Evolutionary conservation across 805 yeast species (phyloP).

Genomic region (Kazachstania africana): DNA sequence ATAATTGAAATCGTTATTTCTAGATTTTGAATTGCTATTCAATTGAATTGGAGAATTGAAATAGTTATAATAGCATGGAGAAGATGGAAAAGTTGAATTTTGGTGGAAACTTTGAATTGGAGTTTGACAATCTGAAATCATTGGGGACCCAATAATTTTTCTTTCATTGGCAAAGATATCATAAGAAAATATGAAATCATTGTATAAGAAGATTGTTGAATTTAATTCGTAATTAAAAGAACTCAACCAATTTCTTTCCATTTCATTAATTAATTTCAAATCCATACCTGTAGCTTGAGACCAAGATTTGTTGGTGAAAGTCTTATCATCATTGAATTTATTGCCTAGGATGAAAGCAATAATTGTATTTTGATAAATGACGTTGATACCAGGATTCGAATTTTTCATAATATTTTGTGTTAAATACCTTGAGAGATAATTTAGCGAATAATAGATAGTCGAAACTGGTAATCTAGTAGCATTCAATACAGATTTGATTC

Average conservation of each 20-base stretch:
- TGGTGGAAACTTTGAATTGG: no score
- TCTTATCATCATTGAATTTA: slow-evolving; percentile 92
- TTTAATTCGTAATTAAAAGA: slow-evolving; percentile 50
- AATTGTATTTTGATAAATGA: slow-evolving; percentile 44
- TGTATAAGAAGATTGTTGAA: slow-evolving; percentile 24
- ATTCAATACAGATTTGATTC: slow-evolving; percentile 55
- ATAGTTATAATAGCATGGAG: no score
- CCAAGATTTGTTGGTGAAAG: slow-evolving; percentile 93
- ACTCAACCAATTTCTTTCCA: slow-evolving; percentile 63
- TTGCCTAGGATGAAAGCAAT: slow-evolving; percentile 74
- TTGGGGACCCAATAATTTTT: no score
- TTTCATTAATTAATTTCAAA: slow-evolving; percentile 43
- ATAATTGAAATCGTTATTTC: no score
- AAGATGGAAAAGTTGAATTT: no score
- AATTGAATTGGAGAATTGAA: neutral
- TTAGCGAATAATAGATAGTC: slow-evolving; percentile 68
- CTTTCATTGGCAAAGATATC: slow-evolving; percentile 12
- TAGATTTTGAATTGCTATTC: no score
- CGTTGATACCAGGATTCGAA: slow-evolving; percentile 26
- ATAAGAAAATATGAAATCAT: slow-evolving; percentile 16
- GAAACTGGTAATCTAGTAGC: slow-evolving; percentile 84
- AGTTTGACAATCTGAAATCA: no score
- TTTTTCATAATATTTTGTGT: slow-evolving; percentile 24
- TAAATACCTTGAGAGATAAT: slow-evolving; percentile 58
- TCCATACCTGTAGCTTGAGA: slow-evolving; percentile 84